Evolutionary conservation across 148 eudicot genomes (phyloP), one percentile per base, ranked within the genome.

Genomic region (Oxyria digyna): DNA sequence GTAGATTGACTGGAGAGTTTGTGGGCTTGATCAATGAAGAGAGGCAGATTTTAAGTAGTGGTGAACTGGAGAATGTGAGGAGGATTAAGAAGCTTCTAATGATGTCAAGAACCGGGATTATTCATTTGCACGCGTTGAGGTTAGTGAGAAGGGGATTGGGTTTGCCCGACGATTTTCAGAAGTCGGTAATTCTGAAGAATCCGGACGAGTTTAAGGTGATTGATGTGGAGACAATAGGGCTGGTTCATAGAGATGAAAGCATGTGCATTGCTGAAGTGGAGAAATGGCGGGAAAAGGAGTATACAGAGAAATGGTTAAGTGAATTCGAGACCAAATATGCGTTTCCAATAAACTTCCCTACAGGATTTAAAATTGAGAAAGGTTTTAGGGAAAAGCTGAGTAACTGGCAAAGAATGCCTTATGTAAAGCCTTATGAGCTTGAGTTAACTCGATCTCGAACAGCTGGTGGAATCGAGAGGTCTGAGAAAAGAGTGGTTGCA

Each of bases 301-400:
- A 69, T 17, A 73, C 40, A 24, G 91, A 84, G 80, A 91, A 86
- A 27, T 88, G 91, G 97, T 74, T 86, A 81, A 88, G 97, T 75
- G 97, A 91, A 68, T 91, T 78, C 31, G 97, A 91, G 81, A 87
- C 85, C 3, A 84, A 88, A 67, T 87, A 87, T 43, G 94, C 94
- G 1, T 91, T 91, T 67, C 94, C 94, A 0, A 83, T 91, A 31
- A 62, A 81, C 79, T 84, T 87, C 20, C 91, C 97, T 18, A 83
- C 94, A 0, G 94, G 95, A 17, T 91, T 81, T 72, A 74, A 67
- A 76, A 84, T 80, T n/a, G 82, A 78, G 68, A 77, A 75, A 35
- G 89, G 97, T 21, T 83, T 79, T 71, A 86, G 72, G 41, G 97
- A 87, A 57, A 84, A 74, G 14, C 66, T 91, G 48, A 91, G 69